A percentile compares a stretch with the other conserved stretches of the same genome.
These are phyloP conservation scores for Gossypium raimondii DNA, from an alignment of 345 rosid genomes.

Conservation along the genomic window DNA sequence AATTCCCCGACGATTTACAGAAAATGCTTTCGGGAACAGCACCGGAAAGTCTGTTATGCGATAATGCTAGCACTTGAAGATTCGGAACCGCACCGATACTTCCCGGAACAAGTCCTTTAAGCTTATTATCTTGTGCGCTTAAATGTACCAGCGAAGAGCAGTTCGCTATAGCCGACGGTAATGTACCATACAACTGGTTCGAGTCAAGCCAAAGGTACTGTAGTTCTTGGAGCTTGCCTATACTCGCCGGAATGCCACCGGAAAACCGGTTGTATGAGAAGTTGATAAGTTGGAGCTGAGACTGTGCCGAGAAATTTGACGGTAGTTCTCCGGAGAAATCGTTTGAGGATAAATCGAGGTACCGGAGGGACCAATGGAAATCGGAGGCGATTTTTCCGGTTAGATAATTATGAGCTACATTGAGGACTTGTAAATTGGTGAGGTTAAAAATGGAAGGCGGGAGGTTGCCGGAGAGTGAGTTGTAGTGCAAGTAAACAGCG, in stretches of 20 bases:
- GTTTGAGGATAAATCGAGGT: conserved; percentile 66
- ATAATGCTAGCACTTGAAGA: conserved; percentile 60
- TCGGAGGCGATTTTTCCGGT: conserved; percentile 43
- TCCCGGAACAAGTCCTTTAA: conserved; percentile 61
- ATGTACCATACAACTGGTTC: conserved; percentile 55
- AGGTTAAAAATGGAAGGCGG: conserved; percentile 56
- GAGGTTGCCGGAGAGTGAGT: conserved; percentile 60
- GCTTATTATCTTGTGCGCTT: conserved; percentile 56
- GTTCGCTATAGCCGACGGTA: conserved; percentile 76
- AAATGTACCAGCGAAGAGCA: conserved; percentile 71
- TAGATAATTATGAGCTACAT: conserved; percentile 62
- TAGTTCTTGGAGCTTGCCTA: conserved; percentile 52
- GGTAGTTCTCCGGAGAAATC: conserved; percentile 57
- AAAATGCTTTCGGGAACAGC: conserved; percentile 44
- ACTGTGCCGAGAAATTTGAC: conserved; percentile 43
- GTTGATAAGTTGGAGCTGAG: conserved; percentile 64
- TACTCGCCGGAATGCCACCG: conserved; percentile 53
- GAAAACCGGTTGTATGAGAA: conserved; percentile 55
- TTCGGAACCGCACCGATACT: conserved; percentile 50
- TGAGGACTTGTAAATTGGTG: conserved; percentile 61
- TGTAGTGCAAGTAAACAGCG: conserved; percentile 66
- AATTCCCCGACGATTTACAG: conserved; percentile 35
- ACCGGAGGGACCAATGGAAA: conserved; percentile 42
- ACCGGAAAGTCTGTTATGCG: conserved; percentile 57
- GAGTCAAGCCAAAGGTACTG: conserved; percentile 67